Percentiles rank a stretch among this genome's conserved stretches.
phyloP scores from a whole-genome alignment of 2,329 filamentous ascomycete species.

The Meredithiella fracta region DNA sequence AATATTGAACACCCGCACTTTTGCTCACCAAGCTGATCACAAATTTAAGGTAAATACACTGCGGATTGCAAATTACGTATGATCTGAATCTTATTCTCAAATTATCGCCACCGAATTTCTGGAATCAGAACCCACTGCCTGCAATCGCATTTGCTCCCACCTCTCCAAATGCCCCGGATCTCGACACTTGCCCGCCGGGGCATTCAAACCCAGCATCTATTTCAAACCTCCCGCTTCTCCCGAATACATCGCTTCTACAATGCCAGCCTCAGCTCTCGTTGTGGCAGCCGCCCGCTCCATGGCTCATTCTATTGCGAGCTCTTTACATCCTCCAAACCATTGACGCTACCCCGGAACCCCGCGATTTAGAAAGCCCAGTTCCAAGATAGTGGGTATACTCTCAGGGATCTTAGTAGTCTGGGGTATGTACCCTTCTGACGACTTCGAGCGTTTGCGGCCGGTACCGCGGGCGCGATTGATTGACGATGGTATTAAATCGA shows the following conservation, averaged over 20 bases:
- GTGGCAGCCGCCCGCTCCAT: neutral
- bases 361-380: neutral
- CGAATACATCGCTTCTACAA: neutral
- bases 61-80: neutral
- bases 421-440: slow-evolving; percentile 29
- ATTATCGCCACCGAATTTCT: neutral
- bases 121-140: neutral
- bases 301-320: slow-evolving; percentile 12
- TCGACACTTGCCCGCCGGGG: slow-evolving; percentile 7
- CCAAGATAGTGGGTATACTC: slow-evolving; percentile 3
- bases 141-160: neutral
- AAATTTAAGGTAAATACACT: no score
- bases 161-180: slow-evolving; percentile 9
- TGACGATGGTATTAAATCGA: neutral
- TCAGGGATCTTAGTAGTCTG: slow-evolving; percentile 24
- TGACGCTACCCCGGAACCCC: neutral
- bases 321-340: slow-evolving; percentile 8
- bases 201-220: neutral
- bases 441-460: slow-evolving; percentile 20
- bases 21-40: neutral
- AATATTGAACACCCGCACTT: neutral
- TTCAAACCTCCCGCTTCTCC: neutral
- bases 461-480: neutral
- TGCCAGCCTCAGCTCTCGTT: neutral
- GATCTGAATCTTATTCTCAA: no score